Base-by-base conservation (phyloP, 2,329 filamentous ascomycete species). In the Verticillium nonalfalfae region DNA sequence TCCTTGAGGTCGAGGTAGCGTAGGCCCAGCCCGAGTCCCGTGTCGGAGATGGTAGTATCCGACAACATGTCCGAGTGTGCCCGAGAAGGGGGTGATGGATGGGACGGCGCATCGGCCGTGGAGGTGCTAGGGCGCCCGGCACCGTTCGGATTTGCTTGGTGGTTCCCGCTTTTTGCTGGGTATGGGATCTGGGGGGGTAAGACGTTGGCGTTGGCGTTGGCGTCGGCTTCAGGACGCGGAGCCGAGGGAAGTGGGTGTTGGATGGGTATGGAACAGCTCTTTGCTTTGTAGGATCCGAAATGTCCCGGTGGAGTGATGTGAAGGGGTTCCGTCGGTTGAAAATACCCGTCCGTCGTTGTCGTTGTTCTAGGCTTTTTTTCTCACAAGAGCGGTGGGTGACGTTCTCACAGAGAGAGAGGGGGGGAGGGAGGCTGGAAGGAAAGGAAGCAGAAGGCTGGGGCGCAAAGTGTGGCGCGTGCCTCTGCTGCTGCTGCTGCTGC, bases 61-160 rank as follows among this genome's bases (percentile, higher is more conserved):
- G 57, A 58, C 36, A 26, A 58, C 57, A 58, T 58, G 33, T 26
- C 57, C 57, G 39, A 58, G 38, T 31, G 40, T 50, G 57, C 38
- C 56, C 56, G 56, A 58, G 56, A 52, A 52, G 45, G 45, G 45
- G 45, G 45, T 11, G 45, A 18, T 11, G 18, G 9, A 18, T 18
- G 45, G 45, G 45, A 52, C 45, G 45, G 45, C 45, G 45, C 45
- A 52, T 52, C 45, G 45, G 45, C 45, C 45, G 45, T 52, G 21
- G 45, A 18, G 21, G 45, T 52, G 35, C 45, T 52, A 52, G 45
- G 45, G 45, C 45, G 45, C 45, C 45, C n/a, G 45, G 45, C 45
- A 18, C 45, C 45, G 45, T 52, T 52, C n/a, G 18, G 18, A 9
- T 36, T 36, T 21, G 45, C n/a, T 21, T 18, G 45, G n/a, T 52